phyloP scores from a whole-genome alignment of 768 basidiomycete species.

The Amanita rubescens region DNA sequence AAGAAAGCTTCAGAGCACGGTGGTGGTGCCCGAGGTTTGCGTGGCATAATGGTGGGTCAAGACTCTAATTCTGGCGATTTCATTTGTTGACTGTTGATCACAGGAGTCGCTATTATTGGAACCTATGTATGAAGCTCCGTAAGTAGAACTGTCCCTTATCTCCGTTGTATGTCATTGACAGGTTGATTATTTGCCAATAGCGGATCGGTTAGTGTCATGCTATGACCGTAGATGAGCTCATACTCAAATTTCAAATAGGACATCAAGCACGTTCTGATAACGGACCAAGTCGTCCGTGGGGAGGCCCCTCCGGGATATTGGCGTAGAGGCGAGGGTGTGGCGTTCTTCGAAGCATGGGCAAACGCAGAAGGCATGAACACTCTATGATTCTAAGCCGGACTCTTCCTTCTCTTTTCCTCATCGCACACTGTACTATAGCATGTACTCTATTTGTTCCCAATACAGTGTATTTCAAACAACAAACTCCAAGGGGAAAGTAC shows the following conservation, averaged over 20 bases:
- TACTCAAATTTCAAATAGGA: conserved; percentile 34
- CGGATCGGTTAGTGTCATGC: conserved; percentile 49
- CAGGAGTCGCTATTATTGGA: conserved; percentile 81
- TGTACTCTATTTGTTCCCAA: neutral
- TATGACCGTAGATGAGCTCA: conserved; percentile 2
- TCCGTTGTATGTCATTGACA: neutral
- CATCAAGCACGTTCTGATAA: conserved; percentile 77
- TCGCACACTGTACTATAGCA: conserved; percentile 4
- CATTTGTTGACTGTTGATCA: neutral
- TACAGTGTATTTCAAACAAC: conserved; percentile 1
- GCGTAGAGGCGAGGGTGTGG: conserved; percentile 54
- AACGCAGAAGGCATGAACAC: conserved; percentile 43
- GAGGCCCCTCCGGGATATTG: conserved; percentile 66
- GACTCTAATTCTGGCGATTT: neutral
- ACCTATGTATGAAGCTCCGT: conserved; percentile 91
- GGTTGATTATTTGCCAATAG: conserved; percentile 24
- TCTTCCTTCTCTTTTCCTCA: conserved; percentile 1
- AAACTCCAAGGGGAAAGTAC: neutral
- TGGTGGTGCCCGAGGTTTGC: conserved; percentile 83
- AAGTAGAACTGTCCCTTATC: conserved; percentile 28
- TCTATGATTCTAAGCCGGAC: conserved; percentile 1
- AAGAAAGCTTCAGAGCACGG: conserved; percentile 70
- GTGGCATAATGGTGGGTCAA: conserved; percentile 73
- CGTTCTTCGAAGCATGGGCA: conserved; percentile 76
- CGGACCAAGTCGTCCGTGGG: conserved; percentile 61